These are phyloP conservation scores for Infundibulicybe gibba DNA, from an alignment of 768 basidiomycete genomes.

Conservation along the genomic window DNA sequence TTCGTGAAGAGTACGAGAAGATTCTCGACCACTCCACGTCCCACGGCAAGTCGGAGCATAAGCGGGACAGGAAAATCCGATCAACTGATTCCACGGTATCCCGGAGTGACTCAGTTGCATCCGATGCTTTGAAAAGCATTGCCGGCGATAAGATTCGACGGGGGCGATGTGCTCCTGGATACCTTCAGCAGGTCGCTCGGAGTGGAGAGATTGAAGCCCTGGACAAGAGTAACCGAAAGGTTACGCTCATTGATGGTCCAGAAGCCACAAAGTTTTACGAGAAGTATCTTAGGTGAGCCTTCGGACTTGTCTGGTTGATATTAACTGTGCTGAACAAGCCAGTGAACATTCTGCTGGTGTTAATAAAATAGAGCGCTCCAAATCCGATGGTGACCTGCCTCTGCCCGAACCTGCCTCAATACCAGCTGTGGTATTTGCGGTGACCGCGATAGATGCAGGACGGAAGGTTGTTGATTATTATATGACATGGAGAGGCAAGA, in stretches of 20 bases:
- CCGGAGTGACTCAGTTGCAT: slow-evolving; percentile 4
- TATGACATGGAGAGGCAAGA: slow-evolving; percentile 44
- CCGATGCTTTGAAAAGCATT: slow-evolving; percentile 26
- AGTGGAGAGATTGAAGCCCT: slow-evolving; percentile 22
- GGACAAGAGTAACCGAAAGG: slow-evolving; percentile 27
- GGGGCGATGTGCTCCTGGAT: slow-evolving; percentile 41
- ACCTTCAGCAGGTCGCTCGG: slow-evolving; percentile 35
- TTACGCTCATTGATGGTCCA: slow-evolving; percentile 37
- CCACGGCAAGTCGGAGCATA: not conserved
- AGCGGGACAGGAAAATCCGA: not conserved
- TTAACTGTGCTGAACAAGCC: slow-evolving; percentile 1
- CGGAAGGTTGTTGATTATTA: slow-evolving; percentile 46
- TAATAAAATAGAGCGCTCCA: not conserved
- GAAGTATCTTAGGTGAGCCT: slow-evolving; percentile 34
- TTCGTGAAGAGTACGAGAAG: not conserved
- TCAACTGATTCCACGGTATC: slow-evolving; percentile 4
- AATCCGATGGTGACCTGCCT: not conserved
- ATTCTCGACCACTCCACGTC: not conserved
- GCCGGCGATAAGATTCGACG: slow-evolving; percentile 36
- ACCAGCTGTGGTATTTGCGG: slow-evolving; percentile 42
- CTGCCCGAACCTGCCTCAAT: slow-evolving; percentile 1
- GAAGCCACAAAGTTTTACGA: slow-evolving; percentile 39
- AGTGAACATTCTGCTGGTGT: slow-evolving; percentile 6
- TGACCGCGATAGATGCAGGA: slow-evolving; percentile 33
- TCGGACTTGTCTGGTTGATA: not conserved